A percentile compares a stretch with the other conserved stretches of the same genome.
Conservation (phyloP, 768 basidiomycete genomes). For the Lepiota venenata region DNA sequence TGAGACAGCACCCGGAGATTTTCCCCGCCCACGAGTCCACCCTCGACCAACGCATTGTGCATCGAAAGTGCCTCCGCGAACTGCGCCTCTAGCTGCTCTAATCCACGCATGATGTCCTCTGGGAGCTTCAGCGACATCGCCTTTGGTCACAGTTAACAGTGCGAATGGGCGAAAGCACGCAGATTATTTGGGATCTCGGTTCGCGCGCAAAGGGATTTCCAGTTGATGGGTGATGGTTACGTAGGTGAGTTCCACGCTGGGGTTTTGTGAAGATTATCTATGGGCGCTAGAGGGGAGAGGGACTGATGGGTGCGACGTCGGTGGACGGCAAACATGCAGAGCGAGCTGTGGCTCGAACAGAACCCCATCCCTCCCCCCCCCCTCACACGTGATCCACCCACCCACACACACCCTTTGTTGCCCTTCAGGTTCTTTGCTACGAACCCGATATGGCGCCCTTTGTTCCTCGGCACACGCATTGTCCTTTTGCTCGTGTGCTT, state of each 20-base stretch:
- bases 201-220: background rate
- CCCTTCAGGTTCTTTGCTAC: background rate
- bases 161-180: background rate
- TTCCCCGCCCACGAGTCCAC: background rate
- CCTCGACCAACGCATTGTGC: constrained; percentile 9
- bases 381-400: constrained; percentile 9
- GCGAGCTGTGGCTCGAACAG: background rate
- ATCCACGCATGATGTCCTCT: constrained; percentile 6
- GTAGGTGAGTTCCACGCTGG: background rate
- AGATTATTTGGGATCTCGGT: background rate
- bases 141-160: background rate
- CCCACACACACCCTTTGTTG: background rate
- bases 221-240: background rate
- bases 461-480: no score
- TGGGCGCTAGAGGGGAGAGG: background rate
- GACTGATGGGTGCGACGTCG: constrained; percentile 4
- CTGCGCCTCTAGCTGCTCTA: constrained; percentile 9
- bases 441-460: background rate
- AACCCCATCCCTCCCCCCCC: background rate
- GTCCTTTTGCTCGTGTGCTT: no score
- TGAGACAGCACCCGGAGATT: background rate
- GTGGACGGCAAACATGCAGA: constrained; percentile 6
- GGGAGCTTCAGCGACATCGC: constrained; percentile 7
- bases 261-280: no score
- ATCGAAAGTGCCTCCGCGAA: constrained; percentile 10